These are phyloP conservation scores for Tubosaeta sp. DNA, from an alignment of 768 basidiomycete species.

Conservation along the genomic window DNA sequence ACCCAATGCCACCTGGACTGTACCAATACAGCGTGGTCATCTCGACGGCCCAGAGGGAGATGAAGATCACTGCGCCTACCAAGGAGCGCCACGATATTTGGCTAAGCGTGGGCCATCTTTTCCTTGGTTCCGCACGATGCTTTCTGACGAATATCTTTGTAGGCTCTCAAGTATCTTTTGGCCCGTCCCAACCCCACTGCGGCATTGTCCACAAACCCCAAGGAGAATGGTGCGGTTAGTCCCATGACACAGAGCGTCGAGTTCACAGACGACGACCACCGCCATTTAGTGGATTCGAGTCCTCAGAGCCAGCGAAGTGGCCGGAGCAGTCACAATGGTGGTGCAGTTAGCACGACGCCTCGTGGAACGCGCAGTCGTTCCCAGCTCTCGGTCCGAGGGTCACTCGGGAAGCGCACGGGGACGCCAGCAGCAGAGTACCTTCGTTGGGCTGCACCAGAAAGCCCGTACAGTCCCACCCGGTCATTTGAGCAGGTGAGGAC, in stretches of 20 bases:
- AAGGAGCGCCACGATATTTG: slow-evolving; percentile 97
- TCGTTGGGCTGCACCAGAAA: slow-evolving; percentile 71
- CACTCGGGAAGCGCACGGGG: slow-evolving; percentile 79
- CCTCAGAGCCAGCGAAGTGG: slow-evolving; percentile 73
- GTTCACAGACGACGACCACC: slow-evolving; percentile 50
- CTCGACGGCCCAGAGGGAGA: slow-evolving; percentile 90
- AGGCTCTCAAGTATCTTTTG: slow-evolving; percentile 91
- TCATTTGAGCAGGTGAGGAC: slow-evolving; percentile 56
- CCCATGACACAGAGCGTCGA: slow-evolving; percentile 44
- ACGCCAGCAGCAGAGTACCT: slow-evolving; percentile 92
- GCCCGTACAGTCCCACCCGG: slow-evolving; percentile 69
- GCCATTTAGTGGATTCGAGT: slow-evolving; percentile 46
- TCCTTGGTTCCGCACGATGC: slow-evolving; percentile 2
- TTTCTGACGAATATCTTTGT: slow-evolving; percentile 3
- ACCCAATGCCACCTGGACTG: slow-evolving; percentile 92
- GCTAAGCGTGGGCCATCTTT: slow-evolving; percentile 63
- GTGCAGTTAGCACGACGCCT: slow-evolving; percentile 72
- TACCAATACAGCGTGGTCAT: slow-evolving; percentile 92
- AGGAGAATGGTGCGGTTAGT: slow-evolving; percentile 37
- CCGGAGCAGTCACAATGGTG: slow-evolving; percentile 53
- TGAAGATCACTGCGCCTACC: slow-evolving; percentile 96
- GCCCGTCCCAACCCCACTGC: slow-evolving; percentile 54
- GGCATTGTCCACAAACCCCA: slow-evolving; percentile 24
- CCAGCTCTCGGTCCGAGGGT: slow-evolving; percentile 66
- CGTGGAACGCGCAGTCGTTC: slow-evolving; percentile 76